Conservation (phyloP, 164 flowering plant genomes). For the Aristolochia contorta region DNA sequence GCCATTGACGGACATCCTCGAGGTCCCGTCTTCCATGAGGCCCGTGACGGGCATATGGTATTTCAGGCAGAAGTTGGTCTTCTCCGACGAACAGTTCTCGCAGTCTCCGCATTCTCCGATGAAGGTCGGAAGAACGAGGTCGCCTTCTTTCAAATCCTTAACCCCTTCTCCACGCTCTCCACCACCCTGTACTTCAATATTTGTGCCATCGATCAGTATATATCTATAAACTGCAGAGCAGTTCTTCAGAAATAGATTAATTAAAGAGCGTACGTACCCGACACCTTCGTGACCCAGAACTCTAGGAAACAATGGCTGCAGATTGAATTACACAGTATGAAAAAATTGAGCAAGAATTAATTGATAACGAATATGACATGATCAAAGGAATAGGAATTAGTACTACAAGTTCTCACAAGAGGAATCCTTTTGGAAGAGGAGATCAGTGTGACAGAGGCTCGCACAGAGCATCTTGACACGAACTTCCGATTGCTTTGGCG, state of each 20-base stretch:
- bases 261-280: conserved; percentile 33
- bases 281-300: conserved; percentile 51
- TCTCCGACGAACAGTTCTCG: no score
- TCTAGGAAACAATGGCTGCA: conserved; percentile 36
- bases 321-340: no score
- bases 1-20: conserved; percentile 27
- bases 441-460: conserved; percentile 42
- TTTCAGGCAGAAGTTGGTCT: conserved; percentile 22
- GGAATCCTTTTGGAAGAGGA: conserved; percentile 17
- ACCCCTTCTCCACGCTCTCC: conserved; percentile 39
- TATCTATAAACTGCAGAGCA: no score
- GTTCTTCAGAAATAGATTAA: no score
- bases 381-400: background rate
- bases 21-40: conserved; percentile 31
- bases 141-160: conserved; percentile 33
- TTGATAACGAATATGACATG: no score
- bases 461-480: conserved; percentile 42
- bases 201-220: no score
- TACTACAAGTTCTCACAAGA: no score
- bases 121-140: conserved; percentile 34
- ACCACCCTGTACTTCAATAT: no score
- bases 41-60: conserved; percentile 17
- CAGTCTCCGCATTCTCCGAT: no score
- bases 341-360: background rate
- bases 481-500: conserved; percentile 34